phyloP scores from a whole-genome alignment of 2,329 filamentous ascomycete genomes.

The Ophiocordyceps polyrhachis-furcata region DNA sequence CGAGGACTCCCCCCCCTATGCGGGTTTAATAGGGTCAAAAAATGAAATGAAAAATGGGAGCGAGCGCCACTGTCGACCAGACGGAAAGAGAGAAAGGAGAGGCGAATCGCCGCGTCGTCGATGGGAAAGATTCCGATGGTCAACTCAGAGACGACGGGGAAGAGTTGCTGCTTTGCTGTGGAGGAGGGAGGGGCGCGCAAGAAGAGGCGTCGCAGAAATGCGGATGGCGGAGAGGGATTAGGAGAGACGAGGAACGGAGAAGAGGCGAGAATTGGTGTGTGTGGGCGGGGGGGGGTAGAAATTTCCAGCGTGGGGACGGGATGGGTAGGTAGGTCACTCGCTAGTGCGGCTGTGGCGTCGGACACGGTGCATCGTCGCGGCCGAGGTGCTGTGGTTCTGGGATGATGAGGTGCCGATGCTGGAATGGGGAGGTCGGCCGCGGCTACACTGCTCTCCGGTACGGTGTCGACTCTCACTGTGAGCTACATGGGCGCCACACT shows the following conservation, averaged over 20 bases:
- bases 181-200: neutral
- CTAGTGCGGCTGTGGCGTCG: neutral
- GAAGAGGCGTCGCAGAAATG: neutral
- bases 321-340: conserved; percentile 1
- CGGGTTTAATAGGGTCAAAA: neutral
- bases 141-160: too few species aligned
- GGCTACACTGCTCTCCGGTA: too few species aligned
- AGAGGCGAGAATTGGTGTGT: conserved; percentile 3
- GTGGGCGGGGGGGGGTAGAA: conserved; percentile 4
- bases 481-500: neutral
- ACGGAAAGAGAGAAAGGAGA: neutral
- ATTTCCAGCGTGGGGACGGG: conserved; percentile 5
- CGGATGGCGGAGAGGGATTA: conserved; percentile 2
- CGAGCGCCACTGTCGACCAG: neutral
- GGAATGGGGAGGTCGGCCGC: too few species aligned
- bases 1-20: neutral
- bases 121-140: too few species aligned
- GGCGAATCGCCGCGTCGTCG: conserved; percentile 2
- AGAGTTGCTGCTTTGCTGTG: neutral
- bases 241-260: conserved; percentile 2
- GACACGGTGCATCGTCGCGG: neutral
- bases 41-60: neutral
- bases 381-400: too few species aligned
- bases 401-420: too few species aligned
- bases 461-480: too few species aligned